Evolutionary conservation across 805 yeast genomes (phyloP).

Genomic region (Hanseniaspora guilliermondii): DNA sequence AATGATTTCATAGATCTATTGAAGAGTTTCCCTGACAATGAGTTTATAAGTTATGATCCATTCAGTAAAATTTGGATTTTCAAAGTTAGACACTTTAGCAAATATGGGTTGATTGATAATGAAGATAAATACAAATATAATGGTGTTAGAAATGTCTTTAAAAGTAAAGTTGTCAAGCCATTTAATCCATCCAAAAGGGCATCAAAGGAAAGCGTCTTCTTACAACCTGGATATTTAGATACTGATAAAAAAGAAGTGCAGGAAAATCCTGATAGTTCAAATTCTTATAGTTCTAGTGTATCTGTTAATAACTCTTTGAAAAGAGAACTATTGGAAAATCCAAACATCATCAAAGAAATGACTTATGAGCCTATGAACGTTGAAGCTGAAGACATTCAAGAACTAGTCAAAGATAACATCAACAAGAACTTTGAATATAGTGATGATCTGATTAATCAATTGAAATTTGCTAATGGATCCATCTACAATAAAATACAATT

Average conservation of each 20-base stretch:
- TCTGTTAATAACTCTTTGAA: slow-evolving; percentile 14
- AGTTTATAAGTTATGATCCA: slow-evolving; percentile 69
- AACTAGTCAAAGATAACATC: slow-evolving; percentile 34
- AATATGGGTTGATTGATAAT: slow-evolving; percentile 77
- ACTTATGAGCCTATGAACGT: slow-evolving; percentile 58
- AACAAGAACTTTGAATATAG: slow-evolving; percentile 32
- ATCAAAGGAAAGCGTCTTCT: neutral
- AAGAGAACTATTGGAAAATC: slow-evolving; percentile 17
- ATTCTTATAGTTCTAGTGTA: neutral
- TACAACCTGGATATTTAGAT: slow-evolving; percentile 7
- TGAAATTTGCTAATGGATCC: slow-evolving; percentile 35
- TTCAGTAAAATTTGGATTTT: slow-evolving; percentile 65
- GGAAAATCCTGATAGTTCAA: neutral
- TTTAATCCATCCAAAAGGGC: neutral
- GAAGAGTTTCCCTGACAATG: slow-evolving; percentile 53
- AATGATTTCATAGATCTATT: slow-evolving; percentile 39
- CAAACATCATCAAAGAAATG: slow-evolving; percentile 43
- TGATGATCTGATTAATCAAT: slow-evolving; percentile 53
- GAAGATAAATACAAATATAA: slow-evolving; percentile 9
- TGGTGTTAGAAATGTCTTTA: slow-evolving; percentile 6
- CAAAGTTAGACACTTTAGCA: slow-evolving; percentile 79
- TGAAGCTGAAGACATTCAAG: slow-evolving; percentile 35
- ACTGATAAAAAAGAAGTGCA: neutral
- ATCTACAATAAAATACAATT: slow-evolving; percentile 22
- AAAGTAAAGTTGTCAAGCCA: slow-evolving; percentile 1